Conservation (phyloP, 1,284 basidiomycete species). For the Apiotrichum laibachii region DNA sequence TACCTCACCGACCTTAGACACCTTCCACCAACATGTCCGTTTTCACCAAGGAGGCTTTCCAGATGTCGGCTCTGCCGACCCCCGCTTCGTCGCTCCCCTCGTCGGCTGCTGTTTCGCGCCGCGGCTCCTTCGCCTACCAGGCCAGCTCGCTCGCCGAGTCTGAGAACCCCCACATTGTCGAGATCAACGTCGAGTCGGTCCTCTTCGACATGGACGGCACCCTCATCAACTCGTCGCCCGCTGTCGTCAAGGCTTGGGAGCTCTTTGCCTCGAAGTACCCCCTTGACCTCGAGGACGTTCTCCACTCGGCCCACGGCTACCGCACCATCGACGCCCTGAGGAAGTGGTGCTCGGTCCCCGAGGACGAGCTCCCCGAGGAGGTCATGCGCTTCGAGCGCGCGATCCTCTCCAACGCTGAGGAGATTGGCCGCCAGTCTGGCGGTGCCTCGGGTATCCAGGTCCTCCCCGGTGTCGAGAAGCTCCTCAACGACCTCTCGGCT, state of each 20-base stretch:
- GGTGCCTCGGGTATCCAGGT: slow-evolving; percentile 49
- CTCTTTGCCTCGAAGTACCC: slow-evolving; percentile 46
- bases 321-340: slow-evolving; percentile 49
- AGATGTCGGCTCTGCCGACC: slow-evolving; percentile 48
- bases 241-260: slow-evolving; percentile 51
- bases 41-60: slow-evolving; percentile 52
- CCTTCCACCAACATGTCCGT: slow-evolving; percentile 49
- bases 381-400: slow-evolving; percentile 51
- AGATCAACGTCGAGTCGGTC: slow-evolving; percentile 51
- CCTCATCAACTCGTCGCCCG: slow-evolving; percentile 48
- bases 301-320: slow-evolving; percentile 49
- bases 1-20: slow-evolving; percentile 8
- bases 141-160: slow-evolving; percentile 65
- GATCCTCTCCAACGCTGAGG: slow-evolving; percentile 49
- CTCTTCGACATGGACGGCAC: slow-evolving; percentile 52
- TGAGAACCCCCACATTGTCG: slow-evolving; percentile 50
- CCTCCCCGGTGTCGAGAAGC: slow-evolving; percentile 47
- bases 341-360: slow-evolving; percentile 50
- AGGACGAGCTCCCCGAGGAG: slow-evolving; percentile 45
- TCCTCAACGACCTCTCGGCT: slow-evolving; percentile 40
- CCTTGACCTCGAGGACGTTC: slow-evolving; percentile 49
- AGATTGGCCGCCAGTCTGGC: slow-evolving; percentile 35
- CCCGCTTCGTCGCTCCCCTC: slow-evolving; percentile 32
- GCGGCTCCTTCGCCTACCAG: slow-evolving; percentile 59
- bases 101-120: slow-evolving; percentile 36